Evolutionary conservation across 1,284 basidiomycete genomes (phyloP).

Genomic region (Irpex sp.): DNA sequence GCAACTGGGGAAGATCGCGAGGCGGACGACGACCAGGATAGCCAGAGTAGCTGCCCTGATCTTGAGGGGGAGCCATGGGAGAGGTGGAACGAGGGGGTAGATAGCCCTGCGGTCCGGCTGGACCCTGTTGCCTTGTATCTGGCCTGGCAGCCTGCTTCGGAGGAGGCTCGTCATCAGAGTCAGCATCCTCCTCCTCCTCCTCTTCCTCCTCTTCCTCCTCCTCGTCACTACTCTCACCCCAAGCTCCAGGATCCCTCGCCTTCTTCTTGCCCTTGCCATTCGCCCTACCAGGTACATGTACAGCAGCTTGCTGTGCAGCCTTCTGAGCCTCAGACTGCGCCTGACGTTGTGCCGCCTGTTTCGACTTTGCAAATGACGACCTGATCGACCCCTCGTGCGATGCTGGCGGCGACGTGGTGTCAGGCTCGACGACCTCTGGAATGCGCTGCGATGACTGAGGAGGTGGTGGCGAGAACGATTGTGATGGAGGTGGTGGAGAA

Average conservation of each 20-base stretch:
- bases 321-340: constrained; percentile 78
- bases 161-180: constrained; percentile 51
- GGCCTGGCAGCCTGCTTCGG: constrained; percentile 27
- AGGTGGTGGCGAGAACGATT: constrained; percentile 11
- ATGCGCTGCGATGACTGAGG: constrained; percentile 23
- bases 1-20: constrained; percentile 40
- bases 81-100: constrained; percentile 22
- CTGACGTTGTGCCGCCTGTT: constrained; percentile 75
- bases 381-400: constrained; percentile 26
- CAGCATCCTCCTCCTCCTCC: constrained; percentile 70
- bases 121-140: constrained; percentile 22
- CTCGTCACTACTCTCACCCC: constrained; percentile 74
- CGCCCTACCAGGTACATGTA: constrained; percentile 64
- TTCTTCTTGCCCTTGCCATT: constrained; percentile 51
- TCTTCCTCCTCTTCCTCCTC: constrained; percentile 77
- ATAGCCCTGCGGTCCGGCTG: constrained; percentile 19
- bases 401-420: constrained; percentile 26
- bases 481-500: constrained; percentile 6
- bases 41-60: constrained; percentile 14
- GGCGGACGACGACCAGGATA: constrained; percentile 25
- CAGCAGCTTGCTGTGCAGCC: constrained; percentile 69
- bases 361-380: constrained; percentile 83
- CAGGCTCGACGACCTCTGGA: constrained; percentile 12
- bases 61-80: constrained; percentile 22
- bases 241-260: constrained; percentile 42